phyloP scores from a whole-genome alignment of 2,329 filamentous ascomycete genomes.

The Ophiostoma novo-ulmi region DNA sequence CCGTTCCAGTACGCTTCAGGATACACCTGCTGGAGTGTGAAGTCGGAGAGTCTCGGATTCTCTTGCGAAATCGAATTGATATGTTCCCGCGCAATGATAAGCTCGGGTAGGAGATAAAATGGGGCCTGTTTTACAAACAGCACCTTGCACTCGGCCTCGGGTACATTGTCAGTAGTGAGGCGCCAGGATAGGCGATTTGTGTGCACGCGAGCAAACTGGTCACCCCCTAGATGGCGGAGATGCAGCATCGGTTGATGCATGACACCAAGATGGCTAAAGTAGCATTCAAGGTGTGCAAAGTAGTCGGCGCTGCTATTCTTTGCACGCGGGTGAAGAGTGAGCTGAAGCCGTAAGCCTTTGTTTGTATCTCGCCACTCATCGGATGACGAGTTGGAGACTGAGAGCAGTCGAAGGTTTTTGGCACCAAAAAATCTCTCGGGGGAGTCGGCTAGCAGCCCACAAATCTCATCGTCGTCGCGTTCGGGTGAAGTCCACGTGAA shows the following conservation, averaged over 20 bases:
- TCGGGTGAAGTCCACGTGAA: not conserved
- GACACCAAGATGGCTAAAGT: not conserved
- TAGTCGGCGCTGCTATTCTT: not conserved
- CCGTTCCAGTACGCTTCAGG: not conserved
- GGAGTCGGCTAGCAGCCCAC: not conserved
- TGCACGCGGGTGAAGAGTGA: not conserved
- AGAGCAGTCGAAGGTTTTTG: not conserved
- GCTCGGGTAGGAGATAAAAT: not conserved
- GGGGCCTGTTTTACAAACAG: not conserved
- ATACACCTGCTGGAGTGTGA: not conserved
- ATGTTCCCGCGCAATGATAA: not conserved
- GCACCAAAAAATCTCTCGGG: not conserved
- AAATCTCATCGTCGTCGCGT: not conserved
- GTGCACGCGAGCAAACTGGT: not conserved
- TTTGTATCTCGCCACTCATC: not conserved
- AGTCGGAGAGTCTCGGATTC: not conserved
- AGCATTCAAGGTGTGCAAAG: not conserved
- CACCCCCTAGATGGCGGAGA: not conserved
- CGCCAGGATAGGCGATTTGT: not conserved
- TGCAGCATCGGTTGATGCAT: not conserved
- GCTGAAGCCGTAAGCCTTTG: not conserved
- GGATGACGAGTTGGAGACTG: not conserved
- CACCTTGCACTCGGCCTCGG: not conserved
- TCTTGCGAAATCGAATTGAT: not conserved
- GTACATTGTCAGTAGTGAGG: not conserved